Evolutionary conservation across 768 basidiomycete genomes (phyloP), one percentile per base, ranked within the genome.

Genomic region (Lanmaoa pseudosensibilis): DNA sequence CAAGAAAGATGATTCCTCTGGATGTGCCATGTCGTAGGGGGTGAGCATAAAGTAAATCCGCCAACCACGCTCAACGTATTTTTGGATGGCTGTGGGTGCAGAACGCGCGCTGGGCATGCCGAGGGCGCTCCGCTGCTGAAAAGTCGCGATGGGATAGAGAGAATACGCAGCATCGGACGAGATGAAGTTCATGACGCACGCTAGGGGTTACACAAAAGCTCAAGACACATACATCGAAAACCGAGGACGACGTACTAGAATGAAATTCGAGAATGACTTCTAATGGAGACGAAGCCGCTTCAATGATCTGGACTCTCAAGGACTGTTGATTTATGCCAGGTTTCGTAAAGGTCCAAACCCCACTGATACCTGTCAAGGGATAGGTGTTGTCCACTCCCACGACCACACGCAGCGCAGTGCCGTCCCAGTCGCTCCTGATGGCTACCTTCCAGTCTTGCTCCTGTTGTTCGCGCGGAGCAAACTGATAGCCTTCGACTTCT

Each of bases 241-340:
- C 5, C 16, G 27, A 19, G 18, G 13, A 30, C 0, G 13, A 67
- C 79, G 27, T 39, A 82, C 81, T 80, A 0, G 77, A 78, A 53
- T 83, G 82, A 51, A 81, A 82, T 8, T 61, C 60, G 2, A 82
- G 52, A n/a, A 83, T 75, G 71, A 15, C 66, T 65, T 45, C 60
- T 10, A 46, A 52, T 6, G 23, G 76, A 57, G 34, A 73, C 37
- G 59, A 52, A 1, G 27, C 0, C 0, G 56, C 48, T 13, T 61
- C 68, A 23, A 83, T 75, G 36, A 82, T 59, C 56, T 82, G 80
- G 0, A 81, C 63, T 43, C 69, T 77, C 3, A 67, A 47, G 11
- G 5, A 5, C n/a, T 55, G 56, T 9, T 33, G 5, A 7, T 50
- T 44, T 3, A 2, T 5, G n/a, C 25, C 3, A 0, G 18, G 18